Base-by-base conservation (phyloP, 2,329 filamentous ascomycete genomes). In the Colletotrichum higginsianum region DNA sequence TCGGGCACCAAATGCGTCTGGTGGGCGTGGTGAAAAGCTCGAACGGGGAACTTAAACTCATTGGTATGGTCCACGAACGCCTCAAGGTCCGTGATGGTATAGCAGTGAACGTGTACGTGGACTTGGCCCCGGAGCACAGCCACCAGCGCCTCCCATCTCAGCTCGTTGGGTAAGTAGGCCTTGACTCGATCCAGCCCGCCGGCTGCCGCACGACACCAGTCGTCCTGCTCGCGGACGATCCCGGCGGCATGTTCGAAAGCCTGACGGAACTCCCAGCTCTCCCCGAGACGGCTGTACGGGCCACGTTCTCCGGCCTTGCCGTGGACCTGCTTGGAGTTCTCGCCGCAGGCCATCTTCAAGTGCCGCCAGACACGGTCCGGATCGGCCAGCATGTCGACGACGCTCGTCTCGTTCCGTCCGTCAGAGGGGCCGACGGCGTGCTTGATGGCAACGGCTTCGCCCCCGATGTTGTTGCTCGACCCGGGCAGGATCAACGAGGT, bases 281-380 rank as follows among this genome's bases (percentile, higher is more conserved):
- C 91, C 8, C 92, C 92, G 75, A 93, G 82, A 1, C 92, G 84
- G 72, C 88, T 92, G 65, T 85, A 85, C 0, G 90, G 90, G 0
- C 88, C 87, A 61, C 86, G 84, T 61, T 86, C 84, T 23, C 89
- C 89, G 6, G 81, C 77, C 53, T 83, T 84, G 6, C 90, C 90
- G 72, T 92, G 91, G 0, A 89, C 82, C 1, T 85, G 82, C 82
- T 92, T 92, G 1, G 91, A 83, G 75, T 93, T 93, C 80, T 93
- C 91, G 38, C 91, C 91, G 74, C 91, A 93, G 0, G 92, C 92
- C 91, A 93, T 93, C 82, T 94, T 93, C 86, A 94, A 92, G 78
- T 92, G 93, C 13, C 92, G 85, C 88, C 90, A 92, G 67, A 83
- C 88, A 18, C 85, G 84, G 47, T 91, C 90, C 0, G 91, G 91